Base-by-base conservation (phyloP, 2,329 filamentous ascomycete species). In the Thelonectria rubi region DNA sequence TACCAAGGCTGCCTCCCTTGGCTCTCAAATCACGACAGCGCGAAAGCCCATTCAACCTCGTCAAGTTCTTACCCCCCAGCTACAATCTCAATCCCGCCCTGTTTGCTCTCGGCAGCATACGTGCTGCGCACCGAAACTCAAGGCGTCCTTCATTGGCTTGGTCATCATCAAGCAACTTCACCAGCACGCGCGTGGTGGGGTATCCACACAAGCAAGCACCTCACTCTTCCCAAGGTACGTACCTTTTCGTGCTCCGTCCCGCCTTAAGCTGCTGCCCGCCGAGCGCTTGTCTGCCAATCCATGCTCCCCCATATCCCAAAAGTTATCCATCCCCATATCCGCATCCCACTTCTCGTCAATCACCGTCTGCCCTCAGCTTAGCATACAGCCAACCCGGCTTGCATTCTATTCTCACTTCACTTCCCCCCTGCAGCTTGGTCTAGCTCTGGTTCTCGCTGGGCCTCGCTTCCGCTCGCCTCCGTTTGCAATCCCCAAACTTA, bases 191-290 rank as follows among this genome's bases (percentile, higher is more conserved):
- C 56, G 53, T 74, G 63, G 72, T 68, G 71, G 71, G 73, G 74
- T 74, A 71, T 69, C 76, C 76, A 78, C 76, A 74, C 71, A 69
- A 77, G 75, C 71, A 69, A 77, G 75, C 76, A 78, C 64, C 67
- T 66, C 66, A 61, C 63, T 65, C 11, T 10, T 30, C 26, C 26
- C 4, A 30, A 37, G 34, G 34, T 37, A 37, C 34, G 34, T 37
- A 37, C 34, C 34, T 15, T 15, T 37, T 15, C 15, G 34, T 37
- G 34, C 34, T 37, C 11, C 34, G 15, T 30, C 26, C 26, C 26
- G 26, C 26, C 26, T 30, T 30, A 30, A 30, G 26, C 26, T 30
- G 26, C 26, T 30, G 26, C 26, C 26, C 26, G 26, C 26, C 26
- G 26, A 30, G 26, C 26, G 34, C 34, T 37, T 37, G 34, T 15